phyloP scores from a whole-genome alignment of 2,329 filamentous ascomycete species.

The Lojkania enalia region DNA sequence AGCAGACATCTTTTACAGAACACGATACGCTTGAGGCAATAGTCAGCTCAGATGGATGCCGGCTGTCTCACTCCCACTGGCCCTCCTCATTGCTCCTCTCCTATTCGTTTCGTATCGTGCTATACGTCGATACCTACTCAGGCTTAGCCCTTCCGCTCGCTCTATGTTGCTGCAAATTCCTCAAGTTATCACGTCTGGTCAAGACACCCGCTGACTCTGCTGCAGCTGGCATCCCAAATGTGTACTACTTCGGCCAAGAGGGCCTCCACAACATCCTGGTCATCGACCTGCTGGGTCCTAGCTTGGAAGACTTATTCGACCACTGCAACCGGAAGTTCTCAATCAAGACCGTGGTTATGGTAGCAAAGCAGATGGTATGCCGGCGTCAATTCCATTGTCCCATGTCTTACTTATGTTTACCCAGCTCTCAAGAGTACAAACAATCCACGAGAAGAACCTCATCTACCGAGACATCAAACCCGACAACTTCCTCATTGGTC shows the following conservation, averaged over 20 bases:
- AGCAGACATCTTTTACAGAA: no score
- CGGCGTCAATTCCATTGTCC: neutral
- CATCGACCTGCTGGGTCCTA: slow-evolving; percentile 93
- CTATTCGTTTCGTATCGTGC: no score
- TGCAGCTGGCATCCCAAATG: slow-evolving; percentile 94
- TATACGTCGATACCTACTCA: no score
- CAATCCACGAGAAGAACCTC: slow-evolving; percentile 97
- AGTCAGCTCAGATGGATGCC: no score
- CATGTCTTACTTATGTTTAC: neutral
- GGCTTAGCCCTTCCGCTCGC: no score
- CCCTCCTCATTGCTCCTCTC: no score
- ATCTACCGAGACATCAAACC: slow-evolving; percentile 99
- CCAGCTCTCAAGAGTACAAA: slow-evolving; percentile 85
- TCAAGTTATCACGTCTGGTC: no score
- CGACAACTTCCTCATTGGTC: slow-evolving; percentile 97
- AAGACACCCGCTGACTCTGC: slow-evolving; percentile 45
- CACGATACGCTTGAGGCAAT: no score
- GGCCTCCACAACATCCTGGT: slow-evolving; percentile 98
- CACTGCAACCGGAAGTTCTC: slow-evolving; percentile 94
- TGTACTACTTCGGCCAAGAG: slow-evolving; percentile 99
- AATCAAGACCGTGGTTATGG: slow-evolving; percentile 98
- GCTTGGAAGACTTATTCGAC: slow-evolving; percentile 94
- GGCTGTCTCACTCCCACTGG: no score
- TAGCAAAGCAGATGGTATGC: slow-evolving; percentile 94
- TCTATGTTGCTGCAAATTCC: no score